These are phyloP conservation scores for Fistulinella staudtii DNA, from an alignment of 1,284 basidiomycete species.

Conservation along the genomic window DNA sequence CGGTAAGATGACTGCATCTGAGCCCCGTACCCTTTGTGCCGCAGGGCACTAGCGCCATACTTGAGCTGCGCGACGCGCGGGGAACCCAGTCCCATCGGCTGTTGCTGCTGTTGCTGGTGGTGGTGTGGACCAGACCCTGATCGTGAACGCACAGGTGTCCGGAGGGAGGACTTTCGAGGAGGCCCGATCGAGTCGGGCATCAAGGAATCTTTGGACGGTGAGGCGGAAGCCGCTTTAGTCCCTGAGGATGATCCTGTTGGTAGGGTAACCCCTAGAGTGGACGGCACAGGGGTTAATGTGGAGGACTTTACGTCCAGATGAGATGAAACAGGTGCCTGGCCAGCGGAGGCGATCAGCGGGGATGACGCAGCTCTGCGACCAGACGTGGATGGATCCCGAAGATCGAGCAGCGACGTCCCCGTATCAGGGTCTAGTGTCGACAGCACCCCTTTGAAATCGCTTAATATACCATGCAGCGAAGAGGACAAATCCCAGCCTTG, in stretches of 20 bases:
- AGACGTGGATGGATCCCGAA: conserved; percentile 60
- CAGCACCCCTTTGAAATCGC: conserved; percentile 66
- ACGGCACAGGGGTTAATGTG: conserved; percentile 15
- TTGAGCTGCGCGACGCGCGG: conserved; percentile 28
- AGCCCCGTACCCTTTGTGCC: conserved; percentile 36
- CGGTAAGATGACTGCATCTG: conserved; percentile 40
- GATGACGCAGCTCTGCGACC: conserved; percentile 38
- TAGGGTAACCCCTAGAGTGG: conserved; percentile 34
- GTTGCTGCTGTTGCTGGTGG: conserved; percentile 16
- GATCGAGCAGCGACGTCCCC: conserved; percentile 46
- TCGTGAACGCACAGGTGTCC: conserved; percentile 37
- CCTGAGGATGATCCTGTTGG: conserved; percentile 34
- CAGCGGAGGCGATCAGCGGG: conserved; percentile 19
- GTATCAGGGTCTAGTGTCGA: conserved; percentile 58
- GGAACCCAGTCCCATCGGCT: conserved; percentile 24
- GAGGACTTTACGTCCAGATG: conserved; percentile 23
- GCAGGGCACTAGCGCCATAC: conserved; percentile 41
- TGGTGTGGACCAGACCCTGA: conserved; percentile 37
- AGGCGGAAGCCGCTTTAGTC: conserved; percentile 20
- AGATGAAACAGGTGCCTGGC: conserved; percentile 14
- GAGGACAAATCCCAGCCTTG: conserved; percentile 45
- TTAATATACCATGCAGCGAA: conserved; percentile 56
- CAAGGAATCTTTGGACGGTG: conserved; percentile 22
- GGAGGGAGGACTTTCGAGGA: conserved; percentile 56
- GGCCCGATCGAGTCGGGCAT: conserved; percentile 40